Percentiles rank a stretch among this genome's conserved stretches.
Evolutionary conservation across 306 rosid genomes (phyloP).

Genomic region (Amphicarpaea edgeworthii): DNA sequence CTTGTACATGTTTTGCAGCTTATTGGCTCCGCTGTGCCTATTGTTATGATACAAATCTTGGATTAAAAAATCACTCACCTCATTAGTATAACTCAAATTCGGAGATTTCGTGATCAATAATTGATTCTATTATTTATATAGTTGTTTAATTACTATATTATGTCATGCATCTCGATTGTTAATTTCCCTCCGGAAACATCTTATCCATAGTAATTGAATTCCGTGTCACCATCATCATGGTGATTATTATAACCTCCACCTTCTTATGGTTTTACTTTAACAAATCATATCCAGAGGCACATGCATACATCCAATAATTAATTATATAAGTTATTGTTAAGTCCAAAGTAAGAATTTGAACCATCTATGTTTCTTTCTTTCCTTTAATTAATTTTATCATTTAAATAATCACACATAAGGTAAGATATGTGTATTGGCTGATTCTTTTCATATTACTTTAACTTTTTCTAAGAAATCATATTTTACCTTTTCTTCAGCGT

Average conservation of each 20-base stretch:
- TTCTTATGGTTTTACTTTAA: slow-evolving; percentile 41
- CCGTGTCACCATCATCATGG: slow-evolving; percentile 50
- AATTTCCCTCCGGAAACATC: slow-evolving; percentile 30
- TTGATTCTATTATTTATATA: background rate
- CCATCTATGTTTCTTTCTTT: slow-evolving; percentile 9
- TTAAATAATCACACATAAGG: background rate
- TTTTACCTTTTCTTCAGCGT: background rate
- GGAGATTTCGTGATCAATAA: slow-evolving; percentile 24
- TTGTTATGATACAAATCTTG: slow-evolving; percentile 17
- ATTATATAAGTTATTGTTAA: slow-evolving; percentile 13
- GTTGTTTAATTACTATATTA: slow-evolving; percentile 23
- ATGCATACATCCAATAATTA: slow-evolving; percentile 42
- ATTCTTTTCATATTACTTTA: background rate
- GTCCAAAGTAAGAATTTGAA: slow-evolving; percentile 31
- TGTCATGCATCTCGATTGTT: slow-evolving; percentile 23
- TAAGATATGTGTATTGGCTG: background rate
- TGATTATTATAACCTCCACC: slow-evolving; percentile 42
- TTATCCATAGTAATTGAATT: slow-evolving; percentile 35
- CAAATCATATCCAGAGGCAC: slow-evolving; percentile 7
- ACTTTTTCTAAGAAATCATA: background rate
- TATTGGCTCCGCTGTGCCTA: background rate
- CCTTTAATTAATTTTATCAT: background rate
- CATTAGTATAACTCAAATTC: slow-evolving; percentile 24
- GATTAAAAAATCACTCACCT: slow-evolving; percentile 38
- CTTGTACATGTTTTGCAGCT: slow-evolving; percentile 45